Percentiles rank a stretch among this genome's conserved stretches.
Conservation (phyloP, 495 filamentous ascomycete genomes). For the Podospora appendiculata region DNA sequence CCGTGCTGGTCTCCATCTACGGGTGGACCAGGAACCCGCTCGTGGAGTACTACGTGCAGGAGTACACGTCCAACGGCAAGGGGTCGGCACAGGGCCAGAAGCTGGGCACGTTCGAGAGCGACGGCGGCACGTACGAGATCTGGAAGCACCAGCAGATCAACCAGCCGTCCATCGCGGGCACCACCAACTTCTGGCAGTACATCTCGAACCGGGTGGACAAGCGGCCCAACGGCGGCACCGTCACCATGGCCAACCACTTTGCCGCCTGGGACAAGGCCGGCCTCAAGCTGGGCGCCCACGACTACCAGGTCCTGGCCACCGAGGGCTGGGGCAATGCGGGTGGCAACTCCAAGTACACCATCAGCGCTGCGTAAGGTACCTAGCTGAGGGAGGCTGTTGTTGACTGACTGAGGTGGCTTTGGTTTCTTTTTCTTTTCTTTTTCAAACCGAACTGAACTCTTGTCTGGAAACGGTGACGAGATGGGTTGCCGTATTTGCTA, state of each 20-base stretch:
- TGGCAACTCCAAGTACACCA: conserved; percentile 21
- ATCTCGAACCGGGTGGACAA: conserved; percentile 44
- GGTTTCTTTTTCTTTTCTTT: no score
- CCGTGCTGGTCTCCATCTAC: conserved; percentile 36
- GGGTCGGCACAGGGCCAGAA: conserved; percentile 35
- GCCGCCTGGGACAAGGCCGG: conserved; percentile 43
- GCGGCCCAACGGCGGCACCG: conserved; percentile 30
- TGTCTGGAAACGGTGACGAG: no score
- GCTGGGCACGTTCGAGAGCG: conserved; percentile 44
- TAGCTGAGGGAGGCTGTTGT: not conserved
- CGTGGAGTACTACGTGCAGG: conserved; percentile 58
- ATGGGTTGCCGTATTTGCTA: no score
- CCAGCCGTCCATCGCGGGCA: conserved; percentile 49
- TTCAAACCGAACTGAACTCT: no score
- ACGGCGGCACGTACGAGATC: conserved; percentile 53
- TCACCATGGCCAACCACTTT: conserved; percentile 48
- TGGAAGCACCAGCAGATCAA: conserved; percentile 45
- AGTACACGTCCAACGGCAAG: conserved; percentile 49
- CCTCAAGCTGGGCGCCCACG: conserved; percentile 43
- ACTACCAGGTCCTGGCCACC: conserved; percentile 50
- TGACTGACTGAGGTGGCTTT: not conserved
- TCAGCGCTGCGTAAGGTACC: not conserved
- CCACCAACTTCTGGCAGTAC: conserved; percentile 53
- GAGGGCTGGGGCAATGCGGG: conserved; percentile 40
- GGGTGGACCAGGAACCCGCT: conserved; percentile 55